These are phyloP conservation scores for Kalmanozyma brasiliensis DNA, from an alignment of 1,284 basidiomycete species.

Conservation along the genomic window DNA sequence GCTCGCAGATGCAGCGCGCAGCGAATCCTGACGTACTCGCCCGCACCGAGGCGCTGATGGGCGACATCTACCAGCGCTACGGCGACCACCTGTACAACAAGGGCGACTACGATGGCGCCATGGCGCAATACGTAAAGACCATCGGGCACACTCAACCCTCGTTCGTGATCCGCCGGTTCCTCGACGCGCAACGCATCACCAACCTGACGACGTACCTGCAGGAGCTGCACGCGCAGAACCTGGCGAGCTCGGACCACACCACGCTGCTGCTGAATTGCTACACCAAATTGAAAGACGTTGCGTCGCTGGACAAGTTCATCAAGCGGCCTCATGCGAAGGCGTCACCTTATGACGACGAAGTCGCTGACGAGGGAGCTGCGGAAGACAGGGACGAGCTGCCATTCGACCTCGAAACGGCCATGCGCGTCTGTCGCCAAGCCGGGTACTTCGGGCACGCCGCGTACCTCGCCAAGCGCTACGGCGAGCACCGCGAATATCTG, in stretches of 20 bases:
- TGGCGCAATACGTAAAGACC: conserved; percentile 90
- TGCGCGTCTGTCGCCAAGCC: conserved; percentile 93
- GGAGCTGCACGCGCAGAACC: conserved; percentile 86
- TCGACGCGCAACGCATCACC: conserved; percentile 94
- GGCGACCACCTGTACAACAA: conserved; percentile 92
- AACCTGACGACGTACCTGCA: conserved; percentile 95
- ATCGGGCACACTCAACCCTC: conserved; percentile 90
- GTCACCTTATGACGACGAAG: conserved; percentile 59
- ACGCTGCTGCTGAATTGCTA: conserved; percentile 82
- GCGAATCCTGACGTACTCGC: conserved; percentile 28
- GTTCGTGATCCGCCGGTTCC: conserved; percentile 95
- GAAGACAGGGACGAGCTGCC: conserved; percentile 75
- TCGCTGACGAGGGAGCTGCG: conserved; percentile 68
- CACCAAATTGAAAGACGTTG: conserved; percentile 92
- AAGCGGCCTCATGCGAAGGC: conserved; percentile 69
- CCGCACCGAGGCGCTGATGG: conserved; percentile 56
- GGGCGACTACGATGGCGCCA: conserved; percentile 90
- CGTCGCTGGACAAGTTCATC: conserved; percentile 89
- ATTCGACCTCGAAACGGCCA: conserved; percentile 96
- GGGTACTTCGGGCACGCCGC: conserved; percentile 95
- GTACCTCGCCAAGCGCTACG: conserved; percentile 91
- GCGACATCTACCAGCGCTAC: conserved; percentile 73
- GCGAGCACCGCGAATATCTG: conserved; percentile 89
- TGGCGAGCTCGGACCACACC: conserved; percentile 96
- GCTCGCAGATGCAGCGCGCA: conserved; percentile 50